Evolutionary conservation across 176 grass and related monocot species (phyloP).

Genomic region (Carex parvula): DNA sequence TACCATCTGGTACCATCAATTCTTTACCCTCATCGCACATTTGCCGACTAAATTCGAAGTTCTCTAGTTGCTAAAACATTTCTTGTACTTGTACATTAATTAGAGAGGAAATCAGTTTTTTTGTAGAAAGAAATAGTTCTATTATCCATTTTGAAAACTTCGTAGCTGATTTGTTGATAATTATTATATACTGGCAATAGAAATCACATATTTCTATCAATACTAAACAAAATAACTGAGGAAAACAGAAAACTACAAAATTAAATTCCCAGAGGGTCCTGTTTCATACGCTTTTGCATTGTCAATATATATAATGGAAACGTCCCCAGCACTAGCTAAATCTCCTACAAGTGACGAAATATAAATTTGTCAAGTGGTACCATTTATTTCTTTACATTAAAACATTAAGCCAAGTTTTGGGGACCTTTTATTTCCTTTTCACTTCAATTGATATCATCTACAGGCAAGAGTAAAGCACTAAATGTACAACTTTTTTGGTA

Average conservation of each 20-base stretch:
- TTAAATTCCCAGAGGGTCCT: too few species aligned
- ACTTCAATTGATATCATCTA: neutral
- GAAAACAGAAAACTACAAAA: constrained; percentile 7
- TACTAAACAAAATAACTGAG: neutral
- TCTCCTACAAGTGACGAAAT: neutral
- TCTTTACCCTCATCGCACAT: neutral
- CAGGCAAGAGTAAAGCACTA: neutral
- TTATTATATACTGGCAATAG: neutral
- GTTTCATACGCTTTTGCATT: constrained; percentile 3
- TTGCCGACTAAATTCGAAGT: neutral
- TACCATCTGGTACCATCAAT: too few species aligned
- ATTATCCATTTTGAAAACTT: neutral
- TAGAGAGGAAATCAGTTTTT: neutral
- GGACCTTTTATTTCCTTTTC: neutral
- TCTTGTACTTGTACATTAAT: neutral
- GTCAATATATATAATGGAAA: neutral
- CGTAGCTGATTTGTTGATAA: neutral
- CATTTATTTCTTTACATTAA: neutral
- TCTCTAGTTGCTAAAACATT: neutral
- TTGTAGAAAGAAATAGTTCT: neutral
- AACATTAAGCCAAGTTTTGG: neutral
- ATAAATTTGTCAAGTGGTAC: neutral
- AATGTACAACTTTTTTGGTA: neutral
- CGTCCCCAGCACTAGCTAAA: neutral
- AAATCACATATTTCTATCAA: neutral